Conservation (phyloP, 768 basidiomycete genomes). For the Porpolomopsis calyptriformis region DNA sequence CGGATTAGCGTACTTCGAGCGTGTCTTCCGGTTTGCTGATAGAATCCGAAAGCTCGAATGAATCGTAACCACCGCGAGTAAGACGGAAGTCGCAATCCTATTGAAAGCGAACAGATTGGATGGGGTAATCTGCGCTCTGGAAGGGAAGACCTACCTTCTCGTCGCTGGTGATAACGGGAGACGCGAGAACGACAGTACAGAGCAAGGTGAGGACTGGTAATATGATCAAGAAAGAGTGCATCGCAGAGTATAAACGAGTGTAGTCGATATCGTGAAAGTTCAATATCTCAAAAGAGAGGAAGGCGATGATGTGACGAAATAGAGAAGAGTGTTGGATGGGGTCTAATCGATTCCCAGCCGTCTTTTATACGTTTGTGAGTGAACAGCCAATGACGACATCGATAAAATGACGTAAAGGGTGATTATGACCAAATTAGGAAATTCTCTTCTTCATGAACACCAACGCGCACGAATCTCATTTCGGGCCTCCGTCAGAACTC, state of each 20-base stretch:
- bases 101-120: no score
- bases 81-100: no score
- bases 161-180: no score
- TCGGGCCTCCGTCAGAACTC: slow-evolving; percentile 53
- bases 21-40: no score
- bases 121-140: no score
- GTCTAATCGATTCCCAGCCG: background rate
- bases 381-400: slow-evolving; percentile 1
- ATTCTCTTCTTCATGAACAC: slow-evolving; percentile 13
- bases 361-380: background rate
- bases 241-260: slow-evolving; percentile 11
- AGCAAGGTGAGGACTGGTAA: slow-evolving; percentile 13
- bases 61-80: no score
- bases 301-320: background rate
- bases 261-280: slow-evolving; percentile 12
- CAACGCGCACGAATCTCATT: slow-evolving; percentile 35
- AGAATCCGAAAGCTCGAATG: no score
- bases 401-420: background rate
- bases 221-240: slow-evolving; percentile 8
- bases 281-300: slow-evolving; percentile 11
- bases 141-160: no score
- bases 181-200: slow-evolving; percentile 11
- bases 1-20: no score
- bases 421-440: no score
- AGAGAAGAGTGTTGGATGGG: slow-evolving; percentile 1